These are phyloP conservation scores for Hypoxylon sp. DNA, from an alignment of 2,329 filamentous ascomycete genomes.

Conservation along the genomic window DNA sequence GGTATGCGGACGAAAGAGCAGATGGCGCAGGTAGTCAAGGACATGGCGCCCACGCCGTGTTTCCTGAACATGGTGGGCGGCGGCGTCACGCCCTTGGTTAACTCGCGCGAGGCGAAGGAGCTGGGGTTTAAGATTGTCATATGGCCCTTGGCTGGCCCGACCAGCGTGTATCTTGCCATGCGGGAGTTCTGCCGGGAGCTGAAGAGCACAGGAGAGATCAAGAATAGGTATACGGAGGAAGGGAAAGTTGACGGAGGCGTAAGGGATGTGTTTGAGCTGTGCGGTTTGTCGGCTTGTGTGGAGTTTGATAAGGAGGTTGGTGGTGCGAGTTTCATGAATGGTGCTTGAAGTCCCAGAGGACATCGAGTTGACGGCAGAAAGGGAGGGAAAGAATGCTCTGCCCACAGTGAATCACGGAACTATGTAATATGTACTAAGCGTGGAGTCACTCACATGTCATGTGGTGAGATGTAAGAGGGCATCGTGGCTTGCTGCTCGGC, in stretches of 20 bases:
- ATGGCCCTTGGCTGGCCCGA: constrained; percentile 52
- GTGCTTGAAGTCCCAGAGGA: constrained; percentile 36
- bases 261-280: constrained; percentile 51
- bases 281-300: constrained; percentile 48
- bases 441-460: not conserved
- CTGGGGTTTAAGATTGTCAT: constrained; percentile 53
- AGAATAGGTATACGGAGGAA: constrained; percentile 47
- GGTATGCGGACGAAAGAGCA: constrained; percentile 62
- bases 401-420: no score
- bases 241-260: constrained; percentile 48
- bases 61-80: constrained; percentile 53
- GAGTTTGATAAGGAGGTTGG: constrained; percentile 51
- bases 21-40: constrained; percentile 56
- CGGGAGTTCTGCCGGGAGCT: constrained; percentile 52
- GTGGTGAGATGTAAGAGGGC: not conserved
- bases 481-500: not conserved
- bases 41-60: constrained; percentile 52
- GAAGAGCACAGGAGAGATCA: constrained; percentile 50
- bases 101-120: constrained; percentile 45
- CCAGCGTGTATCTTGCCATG: constrained; percentile 51
- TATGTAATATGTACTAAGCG: not conserved
- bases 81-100: constrained; percentile 53
- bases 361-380: not conserved
- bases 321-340: constrained; percentile 48
- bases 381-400: not conserved